Conservation (phyloP, 257 asterid species). For the Striga asiatica region DNA sequence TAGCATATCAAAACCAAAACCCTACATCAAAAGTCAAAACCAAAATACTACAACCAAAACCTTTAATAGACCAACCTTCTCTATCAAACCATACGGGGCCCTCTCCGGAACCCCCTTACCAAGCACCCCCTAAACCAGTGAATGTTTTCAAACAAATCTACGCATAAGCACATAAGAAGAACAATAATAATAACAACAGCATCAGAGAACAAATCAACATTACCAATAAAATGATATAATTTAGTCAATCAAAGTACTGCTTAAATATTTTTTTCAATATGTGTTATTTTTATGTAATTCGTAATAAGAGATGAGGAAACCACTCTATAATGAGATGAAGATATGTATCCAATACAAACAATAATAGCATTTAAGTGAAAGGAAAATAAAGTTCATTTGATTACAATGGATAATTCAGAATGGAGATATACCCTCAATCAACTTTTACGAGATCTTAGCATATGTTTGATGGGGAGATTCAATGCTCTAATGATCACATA, state of each 20-base stretch:
- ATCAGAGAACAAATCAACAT: too few relatives aligned
- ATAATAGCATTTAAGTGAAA: constrained; percentile 3
- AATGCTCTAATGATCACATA: constrained; percentile 3
- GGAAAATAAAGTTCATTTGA: not conserved
- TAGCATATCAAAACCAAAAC: too few relatives aligned
- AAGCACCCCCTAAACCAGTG: not conserved
- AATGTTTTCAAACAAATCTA: constrained; percentile 1
- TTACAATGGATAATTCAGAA: not conserved
- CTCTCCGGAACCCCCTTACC: too few relatives aligned
- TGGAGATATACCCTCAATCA: not conserved
- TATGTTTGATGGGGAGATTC: not conserved
- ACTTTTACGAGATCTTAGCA: not conserved
- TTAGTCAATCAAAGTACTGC: not conserved
- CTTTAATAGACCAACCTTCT: too few relatives aligned
- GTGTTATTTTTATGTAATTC: not conserved
- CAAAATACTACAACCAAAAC: too few relatives aligned
- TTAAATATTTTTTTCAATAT: constrained; percentile 7
- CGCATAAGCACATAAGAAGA: too few relatives aligned
- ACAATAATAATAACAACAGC: too few relatives aligned
- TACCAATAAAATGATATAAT: not conserved
- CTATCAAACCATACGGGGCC: too few relatives aligned
- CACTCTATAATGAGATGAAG: not conserved
- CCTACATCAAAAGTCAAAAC: too few relatives aligned
- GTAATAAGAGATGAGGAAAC: constrained; percentile 1
- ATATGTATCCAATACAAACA: not conserved